Evolutionary conservation across 768 basidiomycete genomes (phyloP), one percentile per base, ranked within the genome.

Genomic region (Serpula lacrymans): DNA sequence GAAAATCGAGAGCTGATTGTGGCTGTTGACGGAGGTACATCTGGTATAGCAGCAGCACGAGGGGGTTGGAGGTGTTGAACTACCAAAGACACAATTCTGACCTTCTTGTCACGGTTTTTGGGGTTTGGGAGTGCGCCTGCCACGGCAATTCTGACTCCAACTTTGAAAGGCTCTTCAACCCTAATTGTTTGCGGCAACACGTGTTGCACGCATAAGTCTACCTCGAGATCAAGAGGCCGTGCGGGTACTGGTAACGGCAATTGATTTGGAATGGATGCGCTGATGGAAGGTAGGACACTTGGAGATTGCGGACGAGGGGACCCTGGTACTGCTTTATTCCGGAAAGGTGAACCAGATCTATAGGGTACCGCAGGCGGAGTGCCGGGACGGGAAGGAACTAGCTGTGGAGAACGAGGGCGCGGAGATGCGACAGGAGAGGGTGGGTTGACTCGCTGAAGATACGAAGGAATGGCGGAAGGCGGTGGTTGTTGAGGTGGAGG

Each of bases 381-480:
- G 25, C 54, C 69, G 8, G 84, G 74, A 13, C 83, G 74, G 24
- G 71, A 71, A 32, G 64, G 64, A 24, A 64, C 62, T 1, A 69
- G 63, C 39, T 77, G 77, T 8, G 82, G 78, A 8, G 84, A 80
- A n/a, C 70, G 75, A 5, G 80, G 72, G 9, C 82, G 70, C 12
- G 74, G 67, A 12, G 77, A 70, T 17, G 56, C 54, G 12, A 58
- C 56, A 10, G 67, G 57, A 1, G 61, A 39, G 2, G 64, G 58
- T 8, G 66, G 64, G 5, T 67, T 51, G 13, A 63, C 60, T 16
- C 81, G 77, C 52, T 88, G 88, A n/a, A 91, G 68, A 59, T 91
- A 77, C 6, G 78, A 70, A 0, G 88, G 89, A 16, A 90, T 62
- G 2, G 89, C 87, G n/a, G 86, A 82, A 1, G 70, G 74, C 7